Conservation (phyloP, 208 protist genomes). For the Leishmania tropica region DNA sequence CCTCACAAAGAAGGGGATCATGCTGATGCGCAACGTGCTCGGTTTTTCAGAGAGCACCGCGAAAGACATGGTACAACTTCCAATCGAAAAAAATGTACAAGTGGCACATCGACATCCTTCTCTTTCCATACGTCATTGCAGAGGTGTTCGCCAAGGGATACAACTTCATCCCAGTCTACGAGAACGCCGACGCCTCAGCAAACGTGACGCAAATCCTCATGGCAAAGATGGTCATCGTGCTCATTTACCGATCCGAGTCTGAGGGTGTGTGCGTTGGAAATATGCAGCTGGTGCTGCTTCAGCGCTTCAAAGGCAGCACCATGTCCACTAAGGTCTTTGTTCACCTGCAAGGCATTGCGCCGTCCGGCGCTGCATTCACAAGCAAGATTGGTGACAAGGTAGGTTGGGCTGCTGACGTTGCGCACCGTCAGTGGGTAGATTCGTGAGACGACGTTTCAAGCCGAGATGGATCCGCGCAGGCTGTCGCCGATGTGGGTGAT, state of each 20-base stretch:
- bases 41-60: slow-evolving; percentile 63
- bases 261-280: slow-evolving; percentile 49
- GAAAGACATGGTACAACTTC: slow-evolving; percentile 43
- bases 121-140: slow-evolving; percentile 47
- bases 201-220: slow-evolving; percentile 58
- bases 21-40: slow-evolving; percentile 73
- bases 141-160: slow-evolving; percentile 52
- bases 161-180: slow-evolving; percentile 61
- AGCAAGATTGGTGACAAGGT: slow-evolving; percentile 31
- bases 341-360: slow-evolving; percentile 44
- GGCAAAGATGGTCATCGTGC: slow-evolving; percentile 53
- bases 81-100: slow-evolving; percentile 50
- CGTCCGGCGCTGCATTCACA: slow-evolving; percentile 42
- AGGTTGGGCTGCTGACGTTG: slow-evolving; percentile 56
- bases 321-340: slow-evolving; percentile 57
- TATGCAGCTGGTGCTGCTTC: slow-evolving; percentile 48
- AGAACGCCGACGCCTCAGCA: slow-evolving; percentile 44
- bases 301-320: slow-evolving; percentile 41
- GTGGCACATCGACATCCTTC: slow-evolving; percentile 45
- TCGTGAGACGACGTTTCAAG: slow-evolving; percentile 61
- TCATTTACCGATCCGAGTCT: slow-evolving; percentile 52
- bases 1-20: slow-evolving; percentile 58
- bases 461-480: slow-evolving; percentile 58
- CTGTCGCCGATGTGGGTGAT: slow-evolving; percentile 55
- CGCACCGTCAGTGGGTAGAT: slow-evolving; percentile 59